These are phyloP conservation scores for Rhizopogon roseolus DNA, from an alignment of 768 basidiomycete genomes.

Conservation along the genomic window DNA sequence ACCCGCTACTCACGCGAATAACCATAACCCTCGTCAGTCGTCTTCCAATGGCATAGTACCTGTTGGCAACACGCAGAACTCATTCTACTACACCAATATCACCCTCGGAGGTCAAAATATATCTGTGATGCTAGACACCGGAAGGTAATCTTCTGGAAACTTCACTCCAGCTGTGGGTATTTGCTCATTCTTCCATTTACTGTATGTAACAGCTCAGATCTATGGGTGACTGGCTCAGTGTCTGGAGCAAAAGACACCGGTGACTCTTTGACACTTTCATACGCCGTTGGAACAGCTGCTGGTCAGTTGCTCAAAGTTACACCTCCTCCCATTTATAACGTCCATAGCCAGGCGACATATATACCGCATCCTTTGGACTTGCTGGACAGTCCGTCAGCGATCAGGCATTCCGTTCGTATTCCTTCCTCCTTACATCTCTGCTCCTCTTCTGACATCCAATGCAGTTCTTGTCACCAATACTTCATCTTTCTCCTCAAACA, in stretches of 20 bases:
- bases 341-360: slow-evolving; percentile 44
- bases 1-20: not conserved
- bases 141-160: slow-evolving; percentile 44
- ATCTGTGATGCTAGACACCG: slow-evolving; percentile 69
- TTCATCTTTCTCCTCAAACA: slow-evolving; percentile 57
- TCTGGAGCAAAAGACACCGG: slow-evolving; percentile 53
- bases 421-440: not conserved
- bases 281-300: slow-evolving; percentile 63
- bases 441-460: slow-evolving; percentile 2
- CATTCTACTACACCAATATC: slow-evolving; percentile 69
- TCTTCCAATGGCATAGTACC: slow-evolving; percentile 28
- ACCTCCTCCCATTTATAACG: not conserved
- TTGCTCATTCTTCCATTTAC: not conserved
- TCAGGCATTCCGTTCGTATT: slow-evolving; percentile 61
- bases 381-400: slow-evolving; percentile 53
- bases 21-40: slow-evolving; percentile 19
- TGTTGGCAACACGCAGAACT: slow-evolving; percentile 63
- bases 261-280: slow-evolving; percentile 48
- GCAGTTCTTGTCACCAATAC: slow-evolving; percentile 63
- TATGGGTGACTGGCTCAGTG: slow-evolving; percentile 60
- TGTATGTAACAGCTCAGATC: slow-evolving; percentile 50
- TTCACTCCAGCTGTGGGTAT: not conserved
- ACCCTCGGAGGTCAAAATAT: slow-evolving; percentile 56
- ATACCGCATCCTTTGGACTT: slow-evolving; percentile 47
- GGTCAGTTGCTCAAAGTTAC: slow-evolving; percentile 33